These are phyloP conservation scores for Penicillium sp. DNA, from an alignment of 2,329 filamentous ascomycete species.

Conservation along the genomic window DNA sequence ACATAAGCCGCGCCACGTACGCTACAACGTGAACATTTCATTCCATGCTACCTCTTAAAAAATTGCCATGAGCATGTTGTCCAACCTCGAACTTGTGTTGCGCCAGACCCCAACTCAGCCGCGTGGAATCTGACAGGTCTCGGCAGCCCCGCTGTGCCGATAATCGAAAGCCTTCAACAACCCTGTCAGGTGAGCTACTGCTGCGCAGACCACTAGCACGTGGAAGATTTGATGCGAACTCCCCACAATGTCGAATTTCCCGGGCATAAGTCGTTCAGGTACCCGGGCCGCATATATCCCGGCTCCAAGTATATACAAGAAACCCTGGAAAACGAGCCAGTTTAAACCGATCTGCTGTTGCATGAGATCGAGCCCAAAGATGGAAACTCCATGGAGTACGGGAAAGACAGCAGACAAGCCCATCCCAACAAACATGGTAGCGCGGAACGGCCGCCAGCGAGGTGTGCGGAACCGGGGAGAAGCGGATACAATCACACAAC, in stretches of 20 bases:
- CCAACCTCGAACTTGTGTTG: conserved; percentile 15
- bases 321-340: conserved; percentile 77
- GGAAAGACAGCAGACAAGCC: conserved; percentile 82
- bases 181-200: conserved; percentile 74
- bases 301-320: conserved; percentile 81
- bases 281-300: conserved; percentile 79
- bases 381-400: conserved; percentile 68
- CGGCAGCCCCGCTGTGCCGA: conserved; percentile 63
- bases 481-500: conserved; percentile 73
- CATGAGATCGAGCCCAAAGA: conserved; percentile 66
- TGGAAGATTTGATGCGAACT: conserved; percentile 97
- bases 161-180: conserved; percentile 83
- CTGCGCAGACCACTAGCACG: conserved; percentile 79
- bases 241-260: conserved; percentile 83
- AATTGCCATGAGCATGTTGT: conserved; percentile 22
- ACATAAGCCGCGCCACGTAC: conserved; percentile 4
- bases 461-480: conserved; percentile 82
- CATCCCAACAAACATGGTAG: conserved; percentile 84
- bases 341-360: conserved; percentile 72
- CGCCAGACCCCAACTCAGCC: conserved; percentile 15
- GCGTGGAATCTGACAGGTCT: conserved; percentile 43
- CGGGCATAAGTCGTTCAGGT: conserved; percentile 76
- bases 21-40: conserved; percentile 13
- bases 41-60: conserved; percentile 16
- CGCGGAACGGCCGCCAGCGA: conserved; percentile 77